Conservation (phyloP, 306 rosid species). For the Lathyrus sativus region DNA sequence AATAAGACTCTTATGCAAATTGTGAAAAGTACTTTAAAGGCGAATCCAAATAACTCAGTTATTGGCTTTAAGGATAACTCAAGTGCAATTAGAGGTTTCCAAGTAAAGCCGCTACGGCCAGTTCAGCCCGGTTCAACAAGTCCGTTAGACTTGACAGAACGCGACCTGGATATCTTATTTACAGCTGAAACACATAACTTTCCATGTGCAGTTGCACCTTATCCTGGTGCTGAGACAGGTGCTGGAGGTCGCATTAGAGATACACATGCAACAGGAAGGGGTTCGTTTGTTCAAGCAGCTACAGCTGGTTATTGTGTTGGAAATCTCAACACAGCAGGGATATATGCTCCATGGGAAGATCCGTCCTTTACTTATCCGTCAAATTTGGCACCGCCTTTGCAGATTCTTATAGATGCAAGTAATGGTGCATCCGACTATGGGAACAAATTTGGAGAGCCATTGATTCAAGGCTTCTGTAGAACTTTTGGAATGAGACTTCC, state of each 20-base stretch:
- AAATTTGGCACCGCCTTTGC: conserved; percentile 84
- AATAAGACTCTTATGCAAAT: conserved; percentile 80
- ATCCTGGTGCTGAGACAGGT: conserved; percentile 96
- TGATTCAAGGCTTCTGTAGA: conserved; percentile 93
- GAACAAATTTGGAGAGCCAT: conserved; percentile 97
- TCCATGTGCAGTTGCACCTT: conserved; percentile 97
- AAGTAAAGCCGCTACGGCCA: conserved; percentile 68
- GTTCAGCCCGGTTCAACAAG: conserved; percentile 69
- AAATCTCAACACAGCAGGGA: conserved; percentile 70
- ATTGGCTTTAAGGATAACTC: conserved; percentile 95
- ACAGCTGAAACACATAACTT: conserved; percentile 97
- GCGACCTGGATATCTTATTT: conserved; percentile 70
- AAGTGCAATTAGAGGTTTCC: conserved; percentile 85
- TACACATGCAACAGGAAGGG: conserved; percentile 95
- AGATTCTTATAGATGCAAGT: conserved; percentile 81
- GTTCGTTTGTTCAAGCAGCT: conserved; percentile 85
- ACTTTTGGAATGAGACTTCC: conserved; percentile 95
- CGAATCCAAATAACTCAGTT: conserved; percentile 81
- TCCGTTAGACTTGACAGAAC: conserved; percentile 45
- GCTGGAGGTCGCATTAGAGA: conserved; percentile 95
- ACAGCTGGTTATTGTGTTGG: conserved; percentile 98
- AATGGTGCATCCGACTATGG: conserved; percentile 97
- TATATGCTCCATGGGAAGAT: conserved; percentile 93
- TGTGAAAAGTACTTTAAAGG: conserved; percentile 85
- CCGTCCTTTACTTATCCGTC: conserved; percentile 78